Percentiles rank a stretch among this genome's conserved stretches.
phyloP scores from a whole-genome alignment of 352 stramenopile species.

The Pythium angustatum region DNA sequence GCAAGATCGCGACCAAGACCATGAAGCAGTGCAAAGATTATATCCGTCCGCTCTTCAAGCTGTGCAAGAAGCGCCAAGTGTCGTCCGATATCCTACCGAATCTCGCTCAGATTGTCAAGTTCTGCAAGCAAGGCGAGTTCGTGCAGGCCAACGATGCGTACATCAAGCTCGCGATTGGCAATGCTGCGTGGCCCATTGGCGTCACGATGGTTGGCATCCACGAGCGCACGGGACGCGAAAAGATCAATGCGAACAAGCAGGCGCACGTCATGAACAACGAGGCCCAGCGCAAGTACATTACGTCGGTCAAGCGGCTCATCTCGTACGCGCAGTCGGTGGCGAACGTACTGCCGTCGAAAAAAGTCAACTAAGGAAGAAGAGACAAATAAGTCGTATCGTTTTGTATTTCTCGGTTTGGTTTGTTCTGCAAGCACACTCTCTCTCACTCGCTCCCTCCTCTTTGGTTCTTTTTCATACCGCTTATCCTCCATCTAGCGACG shows the following conservation, averaged over 20 bases:
- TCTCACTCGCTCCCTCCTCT: too few species aligned
- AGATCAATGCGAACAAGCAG: conserved; percentile 98
- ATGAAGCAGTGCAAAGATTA: conserved; percentile 99
- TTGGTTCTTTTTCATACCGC: too few species aligned
- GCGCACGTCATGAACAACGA: conserved; percentile 99
- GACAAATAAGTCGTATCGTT: not conserved
- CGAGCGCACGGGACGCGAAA: conserved; percentile 92
- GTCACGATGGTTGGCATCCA: conserved; percentile 99
- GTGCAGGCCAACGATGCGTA: conserved; percentile 97
- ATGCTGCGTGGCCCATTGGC: conserved; percentile 98
- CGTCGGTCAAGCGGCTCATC: conserved; percentile 97
- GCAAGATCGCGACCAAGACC: conserved; percentile 95
- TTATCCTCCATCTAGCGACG: conserved; percentile 1
- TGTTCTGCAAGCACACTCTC: not conserved
- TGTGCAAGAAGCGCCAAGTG: conserved; percentile 93
- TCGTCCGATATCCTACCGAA: conserved; percentile 86
- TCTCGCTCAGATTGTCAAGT: conserved; percentile 94
- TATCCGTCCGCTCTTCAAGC: conserved; percentile 97
- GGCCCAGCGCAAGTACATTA: conserved; percentile 98
- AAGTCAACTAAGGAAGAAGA: conserved; percentile 54
- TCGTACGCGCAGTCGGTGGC: conserved; percentile 94
- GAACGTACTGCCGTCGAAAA: conserved; percentile 84
- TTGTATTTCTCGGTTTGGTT: not conserved
- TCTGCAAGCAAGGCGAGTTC: conserved; percentile 93
- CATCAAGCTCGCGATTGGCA: conserved; percentile 97